Conservation (phyloP, 331 rosid genomes). For the Phaseolus coccineus region DNA sequence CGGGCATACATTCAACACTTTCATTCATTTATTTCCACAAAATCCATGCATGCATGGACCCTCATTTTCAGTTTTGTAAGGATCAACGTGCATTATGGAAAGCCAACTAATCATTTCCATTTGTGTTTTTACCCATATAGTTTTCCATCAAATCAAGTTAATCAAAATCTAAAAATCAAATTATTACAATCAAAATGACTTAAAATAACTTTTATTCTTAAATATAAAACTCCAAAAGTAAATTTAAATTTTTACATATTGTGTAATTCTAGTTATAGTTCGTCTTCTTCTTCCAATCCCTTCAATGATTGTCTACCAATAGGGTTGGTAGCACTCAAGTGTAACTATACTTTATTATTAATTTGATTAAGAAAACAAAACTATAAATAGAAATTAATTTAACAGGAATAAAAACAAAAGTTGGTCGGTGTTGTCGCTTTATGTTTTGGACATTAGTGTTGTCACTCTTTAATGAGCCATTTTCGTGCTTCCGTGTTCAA, state of each 20-base stretch:
- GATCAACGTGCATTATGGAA: background rate
- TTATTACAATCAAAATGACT: too few relatives aligned
- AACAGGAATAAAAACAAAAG: too few relatives aligned
- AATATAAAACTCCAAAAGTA: too few relatives aligned
- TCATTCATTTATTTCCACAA: background rate
- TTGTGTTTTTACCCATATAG: background rate
- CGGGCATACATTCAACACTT: constrained; percentile 45
- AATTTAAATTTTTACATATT: too few relatives aligned
- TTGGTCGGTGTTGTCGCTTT: background rate
- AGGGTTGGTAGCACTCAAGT: background rate
- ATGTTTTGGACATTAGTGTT: constrained; percentile 17
- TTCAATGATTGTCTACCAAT: too few relatives aligned
- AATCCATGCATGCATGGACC: constrained; percentile 10
- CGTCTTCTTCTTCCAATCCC: background rate
- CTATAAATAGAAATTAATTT: too few relatives aligned
- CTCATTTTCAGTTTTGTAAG: background rate
- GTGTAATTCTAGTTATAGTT: background rate
- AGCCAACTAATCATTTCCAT: background rate
- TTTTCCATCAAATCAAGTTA: too few relatives aligned
- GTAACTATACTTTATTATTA: background rate
- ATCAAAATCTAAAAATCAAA: too few relatives aligned
- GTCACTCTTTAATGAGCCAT: background rate
- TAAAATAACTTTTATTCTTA: too few relatives aligned
- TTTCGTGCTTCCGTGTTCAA: constrained; percentile 5
- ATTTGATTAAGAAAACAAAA: background rate